Percentiles rank a stretch among this genome's conserved stretches.
Conservation (phyloP, 768 basidiomycete genomes). For the Xanthoconium purpureum region DNA sequence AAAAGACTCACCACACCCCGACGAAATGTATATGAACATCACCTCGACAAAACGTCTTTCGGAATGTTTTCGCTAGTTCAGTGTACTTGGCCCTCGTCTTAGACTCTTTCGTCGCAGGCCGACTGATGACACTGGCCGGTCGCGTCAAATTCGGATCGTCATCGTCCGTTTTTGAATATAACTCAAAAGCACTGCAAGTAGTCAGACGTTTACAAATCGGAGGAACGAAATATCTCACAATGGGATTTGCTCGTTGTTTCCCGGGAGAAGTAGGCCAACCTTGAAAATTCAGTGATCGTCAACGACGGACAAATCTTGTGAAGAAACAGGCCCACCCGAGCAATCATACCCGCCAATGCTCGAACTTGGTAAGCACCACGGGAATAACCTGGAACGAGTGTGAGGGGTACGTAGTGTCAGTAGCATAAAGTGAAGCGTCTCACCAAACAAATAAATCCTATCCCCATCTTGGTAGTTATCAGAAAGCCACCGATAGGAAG, state of each 20-base stretch:
- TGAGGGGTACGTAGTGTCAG: neutral
- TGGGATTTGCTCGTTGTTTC: conserved; percentile 41
- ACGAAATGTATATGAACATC: conserved; percentile 42
- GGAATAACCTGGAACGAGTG: conserved; percentile 37
- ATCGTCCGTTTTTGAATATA: conserved; percentile 32
- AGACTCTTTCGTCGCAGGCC: conserved; percentile 3
- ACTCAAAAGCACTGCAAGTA: conserved; percentile 35
- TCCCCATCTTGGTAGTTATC: conserved; percentile 39
- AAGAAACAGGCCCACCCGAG: conserved; percentile 27
- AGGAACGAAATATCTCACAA: conserved; percentile 26
- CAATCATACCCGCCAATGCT: conserved; percentile 43
- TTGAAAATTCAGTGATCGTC: conserved; percentile 6
- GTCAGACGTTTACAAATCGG: neutral
- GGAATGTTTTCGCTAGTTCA: conserved; percentile 30
- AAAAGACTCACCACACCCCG: conserved; percentile 39
- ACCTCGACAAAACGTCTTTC: conserved; percentile 34
- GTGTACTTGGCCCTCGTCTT: conserved; percentile 18
- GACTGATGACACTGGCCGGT: conserved; percentile 11
- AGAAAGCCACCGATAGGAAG: conserved; percentile 41
- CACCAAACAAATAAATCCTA: conserved; percentile 41
- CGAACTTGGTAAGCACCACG: conserved; percentile 49
- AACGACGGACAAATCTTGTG: neutral
- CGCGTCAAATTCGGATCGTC: conserved; percentile 8
- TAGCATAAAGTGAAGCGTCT: neutral
- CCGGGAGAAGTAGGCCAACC: conserved; percentile 42